Evolutionary conservation across 169 alveolate species (phyloP).

Genomic region (Eimeria zaria): DNA sequence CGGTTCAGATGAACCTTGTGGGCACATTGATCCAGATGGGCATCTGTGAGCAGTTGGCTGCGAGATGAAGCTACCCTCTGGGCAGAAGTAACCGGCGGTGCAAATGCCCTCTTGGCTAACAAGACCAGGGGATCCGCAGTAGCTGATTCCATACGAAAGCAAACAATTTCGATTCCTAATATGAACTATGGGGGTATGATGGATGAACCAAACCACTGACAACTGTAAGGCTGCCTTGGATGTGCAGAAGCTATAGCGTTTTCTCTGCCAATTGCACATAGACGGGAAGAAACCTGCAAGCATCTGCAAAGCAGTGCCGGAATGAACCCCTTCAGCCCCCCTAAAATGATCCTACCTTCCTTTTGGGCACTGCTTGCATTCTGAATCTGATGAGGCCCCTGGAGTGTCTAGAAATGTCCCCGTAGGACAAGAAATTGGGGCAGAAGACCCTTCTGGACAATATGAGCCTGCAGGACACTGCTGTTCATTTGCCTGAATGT

Average conservation of each 20-base stretch:
- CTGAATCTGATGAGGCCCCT: not conserved
- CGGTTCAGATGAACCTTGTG: constrained; percentile 53
- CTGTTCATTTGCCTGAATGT: constrained; percentile 1
- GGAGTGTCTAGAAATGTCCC: constrained; percentile 36
- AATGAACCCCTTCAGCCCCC: not conserved
- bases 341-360: constrained; percentile 24
- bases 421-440: constrained; percentile 73
- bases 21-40: constrained; percentile 63
- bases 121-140: constrained; percentile 65
- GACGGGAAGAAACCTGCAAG: not conserved
- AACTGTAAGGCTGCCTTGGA: not conserved
- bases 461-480: constrained; percentile 90
- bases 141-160: constrained; percentile 33
- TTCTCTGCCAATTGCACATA: not conserved
- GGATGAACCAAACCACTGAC: not conserved
- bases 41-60: constrained; percentile 38
- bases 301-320: not conserved
- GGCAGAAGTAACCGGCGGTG: constrained; percentile 59
- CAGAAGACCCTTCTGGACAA: constrained; percentile 76
- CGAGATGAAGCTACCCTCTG: constrained; percentile 49
- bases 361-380: constrained; percentile 22
- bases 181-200: not conserved
- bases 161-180: not conserved
- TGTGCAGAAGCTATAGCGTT: not conserved
- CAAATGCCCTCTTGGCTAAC: constrained; percentile 2